phyloP scores from a whole-genome alignment of 345 rosid species.

The Brassica rapa region DNA sequence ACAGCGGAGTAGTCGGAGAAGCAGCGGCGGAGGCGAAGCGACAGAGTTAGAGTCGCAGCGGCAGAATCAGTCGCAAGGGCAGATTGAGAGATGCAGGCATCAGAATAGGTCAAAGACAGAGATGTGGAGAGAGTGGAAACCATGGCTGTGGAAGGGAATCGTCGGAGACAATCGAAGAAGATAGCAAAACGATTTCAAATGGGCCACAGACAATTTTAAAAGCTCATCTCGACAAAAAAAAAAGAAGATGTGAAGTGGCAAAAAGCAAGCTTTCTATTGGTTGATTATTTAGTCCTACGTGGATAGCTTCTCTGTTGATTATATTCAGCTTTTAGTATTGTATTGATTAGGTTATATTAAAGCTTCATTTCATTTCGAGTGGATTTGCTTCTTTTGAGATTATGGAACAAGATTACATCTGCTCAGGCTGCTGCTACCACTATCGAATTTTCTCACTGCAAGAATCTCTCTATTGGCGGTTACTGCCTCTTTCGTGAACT shows the following conservation, averaged over 20 bases:
- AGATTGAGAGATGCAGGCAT: too few species aligned
- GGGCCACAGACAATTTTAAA: too few species aligned
- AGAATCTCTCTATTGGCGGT: slow-evolving; percentile 93
- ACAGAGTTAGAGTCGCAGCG: too few species aligned
- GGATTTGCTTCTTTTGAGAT: slow-evolving; percentile 49
- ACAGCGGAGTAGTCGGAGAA: too few species aligned
- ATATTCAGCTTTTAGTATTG: too few species aligned
- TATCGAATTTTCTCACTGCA: slow-evolving; percentile 64
- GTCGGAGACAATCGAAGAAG: neutral
- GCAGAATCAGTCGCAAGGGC: too few species aligned
- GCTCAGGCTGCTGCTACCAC: slow-evolving; percentile 68
- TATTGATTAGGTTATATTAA: slow-evolving; percentile 57
- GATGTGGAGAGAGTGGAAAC: too few species aligned
- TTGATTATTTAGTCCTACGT: too few species aligned
- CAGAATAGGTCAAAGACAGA: too few species aligned
- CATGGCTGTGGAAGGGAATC: neutral
- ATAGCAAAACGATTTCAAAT: neutral
- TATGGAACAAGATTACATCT: slow-evolving; percentile 67
- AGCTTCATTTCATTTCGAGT: slow-evolving; percentile 48
- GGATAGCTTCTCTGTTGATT: too few species aligned
- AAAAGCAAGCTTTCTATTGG: neutral
- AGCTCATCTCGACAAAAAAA: neutral
- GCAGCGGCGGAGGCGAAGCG: too few species aligned
- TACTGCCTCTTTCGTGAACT: slow-evolving; percentile 79
- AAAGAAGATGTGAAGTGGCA: neutral